Evolutionary conservation across 495 filamentous ascomycete genomes (phyloP).

Genomic region (Aspergillus indologenus): DNA sequence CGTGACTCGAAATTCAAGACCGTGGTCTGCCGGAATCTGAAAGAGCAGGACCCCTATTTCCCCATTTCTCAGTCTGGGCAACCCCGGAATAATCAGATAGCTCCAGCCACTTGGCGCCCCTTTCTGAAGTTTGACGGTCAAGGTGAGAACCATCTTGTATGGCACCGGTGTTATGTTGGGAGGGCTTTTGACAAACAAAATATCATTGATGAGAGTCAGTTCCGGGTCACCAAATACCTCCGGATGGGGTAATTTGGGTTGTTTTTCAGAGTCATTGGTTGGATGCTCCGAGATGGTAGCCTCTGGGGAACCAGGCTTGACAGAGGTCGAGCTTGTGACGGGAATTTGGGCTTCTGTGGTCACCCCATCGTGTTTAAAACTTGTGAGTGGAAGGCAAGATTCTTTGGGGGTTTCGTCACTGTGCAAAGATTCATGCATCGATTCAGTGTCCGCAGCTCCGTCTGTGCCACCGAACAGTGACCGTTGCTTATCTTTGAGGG

Average conservation of each 20-base stretch:
- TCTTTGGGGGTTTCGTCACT: neutral
- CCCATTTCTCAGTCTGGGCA: constrained; percentile 24
- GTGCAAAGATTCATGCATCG: neutral
- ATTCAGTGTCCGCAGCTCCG: neutral
- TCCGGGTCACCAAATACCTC: constrained; percentile 14
- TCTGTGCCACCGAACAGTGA: neutral
- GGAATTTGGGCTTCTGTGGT: neutral
- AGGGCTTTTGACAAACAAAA: constrained; percentile 23
- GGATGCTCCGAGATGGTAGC: neutral
- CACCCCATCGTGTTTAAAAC: neutral
- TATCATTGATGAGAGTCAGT: constrained; percentile 20
- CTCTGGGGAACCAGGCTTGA: neutral
- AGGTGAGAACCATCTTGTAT: constrained; percentile 25
- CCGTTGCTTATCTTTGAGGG: neutral
- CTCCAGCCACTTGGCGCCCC: constrained; percentile 28
- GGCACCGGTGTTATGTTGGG: constrained; percentile 10
- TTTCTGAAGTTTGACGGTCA: constrained; percentile 19
- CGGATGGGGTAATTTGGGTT: neutral
- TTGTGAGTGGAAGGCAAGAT: neutral
- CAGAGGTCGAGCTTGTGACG: neutral
- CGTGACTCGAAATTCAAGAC: constrained; percentile 36
- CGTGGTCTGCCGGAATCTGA: constrained; percentile 24
- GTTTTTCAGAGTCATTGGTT: neutral
- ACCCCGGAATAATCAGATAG: constrained; percentile 29
- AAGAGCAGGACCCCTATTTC: constrained; percentile 34